Conservation (phyloP, 345 rosid species). For the Laguncularia racemosa region DNA sequence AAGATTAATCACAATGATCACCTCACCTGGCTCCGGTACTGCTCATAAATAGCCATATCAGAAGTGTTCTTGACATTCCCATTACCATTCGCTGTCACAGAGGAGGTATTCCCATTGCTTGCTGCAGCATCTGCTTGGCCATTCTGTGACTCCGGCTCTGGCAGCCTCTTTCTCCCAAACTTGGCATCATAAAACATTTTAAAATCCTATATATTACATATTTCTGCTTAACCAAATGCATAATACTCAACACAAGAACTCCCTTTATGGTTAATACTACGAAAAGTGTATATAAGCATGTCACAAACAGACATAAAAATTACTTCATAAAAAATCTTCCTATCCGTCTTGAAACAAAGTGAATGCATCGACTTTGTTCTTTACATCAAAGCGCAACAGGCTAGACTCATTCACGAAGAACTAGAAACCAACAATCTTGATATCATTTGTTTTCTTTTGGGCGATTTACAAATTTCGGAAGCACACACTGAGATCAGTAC, state of each 20-base stretch:
- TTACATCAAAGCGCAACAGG: too few relatives aligned
- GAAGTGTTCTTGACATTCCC: constrained; percentile 39
- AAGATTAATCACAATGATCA: not conserved
- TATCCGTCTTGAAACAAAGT: too few relatives aligned
- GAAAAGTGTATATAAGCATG: not conserved
- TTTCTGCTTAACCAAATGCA: constrained; percentile 31
- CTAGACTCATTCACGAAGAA: too few relatives aligned
- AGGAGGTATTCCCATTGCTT: constrained; percentile 23
- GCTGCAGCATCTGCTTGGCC: constrained; percentile 27
- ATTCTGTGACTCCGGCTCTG: constrained; percentile 34
- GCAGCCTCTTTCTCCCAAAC: constrained; percentile 83
- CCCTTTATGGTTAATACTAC: not conserved
- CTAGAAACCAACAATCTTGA: too few relatives aligned
- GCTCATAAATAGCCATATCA: constrained; percentile 66
- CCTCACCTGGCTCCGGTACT: constrained; percentile 51
- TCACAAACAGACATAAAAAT: too few relatives aligned
- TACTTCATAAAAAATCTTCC: too few relatives aligned
- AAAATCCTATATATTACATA: constrained; percentile 50
- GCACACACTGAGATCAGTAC: too few relatives aligned
- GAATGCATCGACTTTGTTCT: too few relatives aligned
- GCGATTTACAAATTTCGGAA: too few relatives aligned
- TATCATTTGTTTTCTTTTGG: too few relatives aligned
- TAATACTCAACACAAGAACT: not conserved
- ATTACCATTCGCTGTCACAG: constrained; percentile 25
- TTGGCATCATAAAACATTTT: constrained; percentile 66